Evolutionary conservation across 2,329 filamentous ascomycete species (phyloP).

Genomic region (Xylogone sp.): DNA sequence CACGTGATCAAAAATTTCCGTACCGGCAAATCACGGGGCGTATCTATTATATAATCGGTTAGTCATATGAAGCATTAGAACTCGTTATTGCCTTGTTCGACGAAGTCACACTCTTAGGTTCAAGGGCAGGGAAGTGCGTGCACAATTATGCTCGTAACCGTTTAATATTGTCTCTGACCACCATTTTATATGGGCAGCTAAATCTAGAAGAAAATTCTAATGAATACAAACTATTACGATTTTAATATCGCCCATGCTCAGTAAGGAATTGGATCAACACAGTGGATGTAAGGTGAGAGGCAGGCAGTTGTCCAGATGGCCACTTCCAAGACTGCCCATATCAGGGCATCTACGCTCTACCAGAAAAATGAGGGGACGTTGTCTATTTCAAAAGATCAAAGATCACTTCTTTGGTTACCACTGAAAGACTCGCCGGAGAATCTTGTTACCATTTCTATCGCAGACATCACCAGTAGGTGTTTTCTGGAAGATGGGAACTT

Average conservation of each 20-base stretch:
- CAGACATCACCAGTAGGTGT: slow-evolving; percentile 75
- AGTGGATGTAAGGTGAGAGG: neutral
- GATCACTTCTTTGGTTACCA: slow-evolving; percentile 78
- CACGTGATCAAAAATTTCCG: neutral
- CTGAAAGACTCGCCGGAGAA: slow-evolving; percentile 57
- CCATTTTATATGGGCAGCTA: neutral
- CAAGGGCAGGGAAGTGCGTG: neutral
- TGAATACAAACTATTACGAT: neutral
- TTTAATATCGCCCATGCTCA: neutral
- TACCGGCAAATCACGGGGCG: neutral
- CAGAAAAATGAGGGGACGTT: slow-evolving; percentile 95
- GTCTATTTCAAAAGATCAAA: slow-evolving; percentile 68
- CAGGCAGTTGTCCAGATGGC: slow-evolving; percentile 41
- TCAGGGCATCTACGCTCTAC: slow-evolving; percentile 65
- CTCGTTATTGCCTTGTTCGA: neutral
- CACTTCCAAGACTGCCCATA: slow-evolving; percentile 39
- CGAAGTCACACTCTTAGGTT: neutral
- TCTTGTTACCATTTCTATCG: slow-evolving; percentile 64
- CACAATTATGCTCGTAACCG: neutral
- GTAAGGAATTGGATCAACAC: neutral
- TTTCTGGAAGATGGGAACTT: slow-evolving; percentile 4
- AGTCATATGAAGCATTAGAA: neutral
- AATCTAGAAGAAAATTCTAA: no score
- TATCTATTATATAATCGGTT: neutral
- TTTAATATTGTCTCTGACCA: neutral